A percentile compares a stretch with the other conserved stretches of the same genome.
Evolutionary conservation across 768 basidiomycete genomes (phyloP).

Genomic region (Rubroboletus pulcherrimus): DNA sequence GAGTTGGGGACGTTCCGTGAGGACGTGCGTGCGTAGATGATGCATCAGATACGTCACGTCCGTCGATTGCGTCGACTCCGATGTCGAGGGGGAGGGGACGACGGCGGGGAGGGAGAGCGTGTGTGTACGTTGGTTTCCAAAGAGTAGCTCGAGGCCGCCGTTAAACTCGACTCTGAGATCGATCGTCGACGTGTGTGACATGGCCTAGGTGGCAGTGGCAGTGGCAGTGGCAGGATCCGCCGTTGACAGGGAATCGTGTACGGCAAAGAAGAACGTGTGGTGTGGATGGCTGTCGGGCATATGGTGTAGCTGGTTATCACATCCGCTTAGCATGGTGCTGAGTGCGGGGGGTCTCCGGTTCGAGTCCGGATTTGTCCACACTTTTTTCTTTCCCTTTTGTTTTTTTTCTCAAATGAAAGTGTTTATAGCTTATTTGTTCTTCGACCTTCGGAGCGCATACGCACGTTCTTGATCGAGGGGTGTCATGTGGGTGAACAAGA

Average conservation of each 20-base stretch:
- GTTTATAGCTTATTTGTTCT: too few relatives aligned
- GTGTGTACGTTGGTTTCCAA: constrained; percentile 65
- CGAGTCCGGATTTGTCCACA: constrained; percentile 39
- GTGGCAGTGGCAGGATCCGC: too few relatives aligned
- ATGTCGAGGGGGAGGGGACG: constrained; percentile 20
- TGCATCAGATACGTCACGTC: constrained; percentile 77
- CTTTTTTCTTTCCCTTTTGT: constrained; percentile 15
- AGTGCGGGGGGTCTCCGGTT: constrained; percentile 39
- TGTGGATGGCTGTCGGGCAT: constrained; percentile 19
- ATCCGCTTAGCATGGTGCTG: constrained; percentile 37
- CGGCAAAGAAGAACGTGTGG: rapidly evolving
- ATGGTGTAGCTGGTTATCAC: constrained; percentile 41
- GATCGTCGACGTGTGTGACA: constrained; percentile 12
- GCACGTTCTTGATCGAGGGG: too few relatives aligned
- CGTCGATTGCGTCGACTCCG: constrained; percentile 34
- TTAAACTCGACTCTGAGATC: constrained; percentile 69
- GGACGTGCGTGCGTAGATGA: constrained; percentile 69
- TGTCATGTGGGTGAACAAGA: too few relatives aligned
- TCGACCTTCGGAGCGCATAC: too few relatives aligned
- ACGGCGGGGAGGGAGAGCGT: constrained; percentile 48
- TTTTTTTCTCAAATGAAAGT: background rate
- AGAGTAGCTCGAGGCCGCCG: constrained; percentile 84
- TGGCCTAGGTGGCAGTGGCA: too few relatives aligned
- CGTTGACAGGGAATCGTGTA: too few relatives aligned
- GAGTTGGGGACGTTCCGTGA: constrained; percentile 83